These are phyloP conservation scores for Leccinum subgranulosum DNA, from an alignment of 768 basidiomycete genomes.

Conservation along the genomic window DNA sequence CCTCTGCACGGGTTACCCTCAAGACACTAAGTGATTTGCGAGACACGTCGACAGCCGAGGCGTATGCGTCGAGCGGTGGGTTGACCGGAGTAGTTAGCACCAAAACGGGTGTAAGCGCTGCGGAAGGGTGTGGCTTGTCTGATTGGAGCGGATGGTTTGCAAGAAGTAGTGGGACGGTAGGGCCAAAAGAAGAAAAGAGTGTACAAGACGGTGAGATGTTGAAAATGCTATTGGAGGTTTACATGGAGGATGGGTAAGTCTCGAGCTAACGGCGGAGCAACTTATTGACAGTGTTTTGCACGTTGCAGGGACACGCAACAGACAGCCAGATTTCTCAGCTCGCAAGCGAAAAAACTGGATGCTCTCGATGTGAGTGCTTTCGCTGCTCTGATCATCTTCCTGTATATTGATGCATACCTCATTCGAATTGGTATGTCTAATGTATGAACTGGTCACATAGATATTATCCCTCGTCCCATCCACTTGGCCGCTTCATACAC, in stretches of 20 bases:
- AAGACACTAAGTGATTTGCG: constrained; percentile 61
- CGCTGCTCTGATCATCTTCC: not conserved
- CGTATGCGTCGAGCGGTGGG: constrained; percentile 81
- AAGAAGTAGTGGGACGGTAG: constrained; percentile 51
- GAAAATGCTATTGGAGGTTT: constrained; percentile 73
- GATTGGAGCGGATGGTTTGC: constrained; percentile 30
- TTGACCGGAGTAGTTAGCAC: constrained; percentile 57
- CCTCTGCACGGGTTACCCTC: constrained; percentile 45
- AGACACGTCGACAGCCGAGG: constrained; percentile 77
- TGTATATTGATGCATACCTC: not conserved
- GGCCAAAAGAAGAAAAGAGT: constrained; percentile 39
- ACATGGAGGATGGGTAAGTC: constrained; percentile 74
- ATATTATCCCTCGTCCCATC: constrained; percentile 65
- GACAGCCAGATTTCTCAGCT: constrained; percentile 68
- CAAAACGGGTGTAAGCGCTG: constrained; percentile 44
- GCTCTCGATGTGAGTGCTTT: constrained; percentile 60
- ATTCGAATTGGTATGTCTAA: not conserved
- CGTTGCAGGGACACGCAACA: constrained; percentile 49
- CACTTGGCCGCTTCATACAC: constrained; percentile 68
- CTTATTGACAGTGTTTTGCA: not conserved
- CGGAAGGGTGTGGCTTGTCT: constrained; percentile 52
- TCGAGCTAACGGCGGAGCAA: not conserved
- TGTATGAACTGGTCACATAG: constrained; percentile 31
- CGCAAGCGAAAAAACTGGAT: constrained; percentile 79
- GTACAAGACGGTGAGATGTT: constrained; percentile 54